phyloP scores from a whole-genome alignment of 1,284 basidiomycete genomes.

The Microstroma glucosiphilum region DNA sequence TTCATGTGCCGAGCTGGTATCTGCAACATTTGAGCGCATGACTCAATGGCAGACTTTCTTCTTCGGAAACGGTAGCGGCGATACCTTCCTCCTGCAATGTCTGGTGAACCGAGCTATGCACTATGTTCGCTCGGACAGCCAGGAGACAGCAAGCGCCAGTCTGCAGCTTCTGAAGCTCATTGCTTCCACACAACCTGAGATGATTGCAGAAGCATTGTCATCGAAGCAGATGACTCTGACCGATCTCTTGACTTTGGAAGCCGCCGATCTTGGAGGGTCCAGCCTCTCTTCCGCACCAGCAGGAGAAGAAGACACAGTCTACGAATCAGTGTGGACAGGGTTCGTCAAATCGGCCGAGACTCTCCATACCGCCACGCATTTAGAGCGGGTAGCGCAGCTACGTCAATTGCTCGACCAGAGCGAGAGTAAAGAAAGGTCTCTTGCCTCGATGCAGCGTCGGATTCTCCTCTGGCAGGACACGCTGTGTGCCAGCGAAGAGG shows the following conservation, averaged over 20 bases:
- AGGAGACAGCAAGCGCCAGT: slow-evolving; percentile 5
- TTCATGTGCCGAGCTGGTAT: slow-evolving; percentile 6
- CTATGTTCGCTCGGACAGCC: not conserved
- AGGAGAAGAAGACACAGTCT: slow-evolving; percentile 9
- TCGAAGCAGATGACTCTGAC: not conserved
- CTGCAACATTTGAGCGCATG: slow-evolving; percentile 18
- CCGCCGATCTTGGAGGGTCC: too few species aligned
- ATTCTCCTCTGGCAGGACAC: slow-evolving; percentile 34
- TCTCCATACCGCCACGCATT: slow-evolving; percentile 28
- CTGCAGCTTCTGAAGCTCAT: slow-evolving; percentile 28
- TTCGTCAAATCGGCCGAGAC: slow-evolving; percentile 28
- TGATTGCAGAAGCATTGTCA: slow-evolving; percentile 18
- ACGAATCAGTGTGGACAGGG: slow-evolving; percentile 23
- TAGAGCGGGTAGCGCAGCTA: slow-evolving; percentile 32
- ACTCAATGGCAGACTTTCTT: slow-evolving; percentile 24
- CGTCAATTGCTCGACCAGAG: slow-evolving; percentile 22
- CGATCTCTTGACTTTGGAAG: not conserved
- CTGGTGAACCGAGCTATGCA: slow-evolving; percentile 24
- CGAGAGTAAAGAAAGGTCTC: slow-evolving; percentile 25
- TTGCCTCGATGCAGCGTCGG: slow-evolving; percentile 25
- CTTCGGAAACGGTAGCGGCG: slow-evolving; percentile 17
- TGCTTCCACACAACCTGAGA: slow-evolving; percentile 19
- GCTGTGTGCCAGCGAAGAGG: slow-evolving; percentile 24
- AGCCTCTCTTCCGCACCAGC: too few species aligned
- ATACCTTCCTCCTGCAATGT: slow-evolving; percentile 30